These are phyloP conservation scores for Penicillium griseofulvum DNA, from an alignment of 2,329 filamentous ascomycete genomes.

Conservation along the genomic window DNA sequence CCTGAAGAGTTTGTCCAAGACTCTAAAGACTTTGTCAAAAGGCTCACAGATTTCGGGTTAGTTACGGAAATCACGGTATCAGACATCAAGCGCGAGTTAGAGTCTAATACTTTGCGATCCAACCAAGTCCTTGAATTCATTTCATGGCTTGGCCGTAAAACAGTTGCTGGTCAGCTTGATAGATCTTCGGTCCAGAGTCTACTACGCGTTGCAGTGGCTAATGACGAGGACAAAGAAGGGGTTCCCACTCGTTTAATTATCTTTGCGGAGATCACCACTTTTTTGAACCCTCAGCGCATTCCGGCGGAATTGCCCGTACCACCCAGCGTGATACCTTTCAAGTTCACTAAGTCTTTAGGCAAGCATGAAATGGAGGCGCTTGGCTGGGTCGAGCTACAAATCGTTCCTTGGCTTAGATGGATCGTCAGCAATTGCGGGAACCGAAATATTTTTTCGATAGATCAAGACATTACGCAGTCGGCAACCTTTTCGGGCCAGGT, in stretches of 20 bases:
- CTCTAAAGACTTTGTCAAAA: slow-evolving; percentile 70
- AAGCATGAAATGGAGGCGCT: slow-evolving; percentile 70
- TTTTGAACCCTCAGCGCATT: slow-evolving; percentile 73
- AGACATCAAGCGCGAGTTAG: slow-evolving; percentile 81
- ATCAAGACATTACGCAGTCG: slow-evolving; percentile 69
- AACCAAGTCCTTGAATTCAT: slow-evolving; percentile 79
- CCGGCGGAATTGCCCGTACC: slow-evolving; percentile 79
- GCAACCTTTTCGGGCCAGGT: slow-evolving; percentile 73
- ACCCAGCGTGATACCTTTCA: slow-evolving; percentile 75
- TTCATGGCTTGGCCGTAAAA: slow-evolving; percentile 74
- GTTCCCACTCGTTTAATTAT: slow-evolving; percentile 70
- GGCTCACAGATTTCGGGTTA: slow-evolving; percentile 78
- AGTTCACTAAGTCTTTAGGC: slow-evolving; percentile 71
- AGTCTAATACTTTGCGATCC: slow-evolving; percentile 74
- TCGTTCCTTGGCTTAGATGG: slow-evolving; percentile 81
- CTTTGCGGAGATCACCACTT: slow-evolving; percentile 71
- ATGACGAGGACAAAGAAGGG: slow-evolving; percentile 56
- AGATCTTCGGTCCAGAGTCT: slow-evolving; percentile 64
- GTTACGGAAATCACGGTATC: slow-evolving; percentile 82
- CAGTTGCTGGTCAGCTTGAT: slow-evolving; percentile 70
- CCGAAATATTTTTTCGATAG: slow-evolving; percentile 54
- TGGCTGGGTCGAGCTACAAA: slow-evolving; percentile 80
- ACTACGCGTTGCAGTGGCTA: slow-evolving; percentile 66
- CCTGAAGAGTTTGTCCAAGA: slow-evolving; percentile 70
- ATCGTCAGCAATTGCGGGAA: slow-evolving; percentile 66